Percentiles rank a stretch among this genome's conserved stretches.
These are phyloP conservation scores for Pseudogymnoascus sp. DNA, from an alignment of 2,329 filamentous ascomycete species.

Conservation along the genomic window DNA sequence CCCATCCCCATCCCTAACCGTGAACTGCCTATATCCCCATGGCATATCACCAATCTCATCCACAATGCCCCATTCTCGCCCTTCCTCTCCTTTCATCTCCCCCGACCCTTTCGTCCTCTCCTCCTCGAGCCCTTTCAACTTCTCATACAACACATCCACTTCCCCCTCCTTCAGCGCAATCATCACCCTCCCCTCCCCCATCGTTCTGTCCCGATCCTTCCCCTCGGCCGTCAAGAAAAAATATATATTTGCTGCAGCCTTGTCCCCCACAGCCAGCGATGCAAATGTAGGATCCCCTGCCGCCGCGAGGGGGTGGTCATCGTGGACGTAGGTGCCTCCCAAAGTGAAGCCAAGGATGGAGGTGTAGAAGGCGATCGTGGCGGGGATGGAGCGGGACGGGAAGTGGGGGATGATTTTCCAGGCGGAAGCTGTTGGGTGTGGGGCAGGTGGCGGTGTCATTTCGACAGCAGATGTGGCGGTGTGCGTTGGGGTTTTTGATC, in stretches of 20 bases:
- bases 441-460: background rate
- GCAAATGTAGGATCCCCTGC: background rate
- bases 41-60: constrained; percentile 5
- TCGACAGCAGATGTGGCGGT: background rate
- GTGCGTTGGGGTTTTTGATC: background rate
- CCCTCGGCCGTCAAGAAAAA: background rate
- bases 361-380: constrained; percentile 8
- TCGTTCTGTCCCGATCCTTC: background rate
- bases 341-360: background rate
- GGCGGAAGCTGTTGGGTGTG: background rate
- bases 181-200: background rate
- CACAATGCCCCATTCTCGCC: background rate
- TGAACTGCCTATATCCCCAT: constrained; percentile 8
- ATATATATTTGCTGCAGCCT: background rate
- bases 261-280: background rate
- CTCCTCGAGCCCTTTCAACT: background rate
- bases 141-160: background rate
- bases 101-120: background rate
- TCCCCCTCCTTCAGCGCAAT: background rate
- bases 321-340: background rate
- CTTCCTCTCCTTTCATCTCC: background rate
- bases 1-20: background rate
- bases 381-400: background rate
- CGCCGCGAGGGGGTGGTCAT: background rate
- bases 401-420: constrained; percentile 10